Conservation (phyloP, 1,139 yeast species). For the Geotrichum histeridarum region DNA sequence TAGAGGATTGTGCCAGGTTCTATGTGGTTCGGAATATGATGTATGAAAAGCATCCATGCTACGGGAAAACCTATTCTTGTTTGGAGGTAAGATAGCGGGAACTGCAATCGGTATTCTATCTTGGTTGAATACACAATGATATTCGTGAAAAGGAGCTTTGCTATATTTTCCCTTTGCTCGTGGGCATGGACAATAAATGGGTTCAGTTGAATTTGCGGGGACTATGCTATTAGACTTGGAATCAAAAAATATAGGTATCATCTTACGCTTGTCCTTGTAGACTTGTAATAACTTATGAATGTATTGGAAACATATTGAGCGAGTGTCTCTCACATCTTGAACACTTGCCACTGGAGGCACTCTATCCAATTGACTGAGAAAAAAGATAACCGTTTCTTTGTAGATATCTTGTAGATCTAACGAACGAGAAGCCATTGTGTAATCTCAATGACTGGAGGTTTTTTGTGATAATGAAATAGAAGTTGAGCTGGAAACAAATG, state of each 20-base stretch:
- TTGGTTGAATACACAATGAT: too few relatives aligned
- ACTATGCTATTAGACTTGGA: background rate
- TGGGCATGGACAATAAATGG: too few relatives aligned
- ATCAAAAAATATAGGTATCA: background rate
- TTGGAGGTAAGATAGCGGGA: too few relatives aligned
- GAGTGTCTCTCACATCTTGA: constrained; percentile 7
- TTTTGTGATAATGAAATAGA: background rate
- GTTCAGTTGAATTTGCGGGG: too few relatives aligned
- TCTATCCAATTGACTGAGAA: background rate
- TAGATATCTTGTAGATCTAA: constrained; percentile 5
- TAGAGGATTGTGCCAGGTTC: constrained; percentile 1
- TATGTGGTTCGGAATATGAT: background rate
- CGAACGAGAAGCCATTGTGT: background rate
- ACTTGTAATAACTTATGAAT: constrained; percentile 6
- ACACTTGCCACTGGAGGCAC: background rate
- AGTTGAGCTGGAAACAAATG: background rate
- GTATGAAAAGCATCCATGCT: too few relatives aligned
- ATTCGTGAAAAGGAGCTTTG: too few relatives aligned
- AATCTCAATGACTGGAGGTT: background rate
- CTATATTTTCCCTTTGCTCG: too few relatives aligned
- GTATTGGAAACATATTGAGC: constrained; percentile 1
- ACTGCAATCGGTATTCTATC: too few relatives aligned
- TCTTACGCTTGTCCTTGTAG: background rate
- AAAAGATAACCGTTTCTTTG: constrained; percentile 2
- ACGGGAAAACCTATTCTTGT: too few relatives aligned